Evolutionary conservation across 1,284 basidiomycete genomes (phyloP).

Genomic region (Rhodofomes roseus): DNA sequence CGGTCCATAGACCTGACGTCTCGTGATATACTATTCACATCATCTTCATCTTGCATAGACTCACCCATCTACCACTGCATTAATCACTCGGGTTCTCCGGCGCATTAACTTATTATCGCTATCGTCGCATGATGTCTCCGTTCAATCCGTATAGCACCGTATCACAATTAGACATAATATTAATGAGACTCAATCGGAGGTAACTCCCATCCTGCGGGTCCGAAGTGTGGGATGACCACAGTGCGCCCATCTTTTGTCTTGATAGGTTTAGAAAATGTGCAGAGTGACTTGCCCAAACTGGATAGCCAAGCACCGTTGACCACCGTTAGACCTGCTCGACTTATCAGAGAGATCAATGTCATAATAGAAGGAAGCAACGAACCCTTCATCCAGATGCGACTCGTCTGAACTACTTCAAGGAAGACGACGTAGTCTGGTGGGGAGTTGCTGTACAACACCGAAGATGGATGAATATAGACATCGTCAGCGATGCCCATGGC

Average conservation of each 20-base stretch:
- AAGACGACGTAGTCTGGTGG: constrained; percentile 91
- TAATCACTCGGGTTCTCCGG: background rate
- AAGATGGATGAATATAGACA: constrained; percentile 92
- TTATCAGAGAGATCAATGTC: constrained; percentile 11
- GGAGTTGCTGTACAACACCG: constrained; percentile 62
- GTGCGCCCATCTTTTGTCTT: constrained; percentile 62
- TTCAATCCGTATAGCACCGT: background rate
- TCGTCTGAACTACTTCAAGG: constrained; percentile 77
- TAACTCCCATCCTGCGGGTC: constrained; percentile 80
- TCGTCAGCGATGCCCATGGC: constrained; percentile 83
- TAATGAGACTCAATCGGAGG: constrained; percentile 62
- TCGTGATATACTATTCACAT: background rate
- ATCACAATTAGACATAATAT: background rate
- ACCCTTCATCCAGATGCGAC: constrained; percentile 83
- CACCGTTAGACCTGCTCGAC: constrained; percentile 66
- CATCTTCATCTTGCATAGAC: background rate
- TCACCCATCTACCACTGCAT: constrained; percentile 1
- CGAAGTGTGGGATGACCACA: constrained; percentile 81
- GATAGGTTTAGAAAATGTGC: constrained; percentile 85
- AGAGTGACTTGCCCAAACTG: constrained; percentile 76
- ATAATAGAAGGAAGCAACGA: background rate
- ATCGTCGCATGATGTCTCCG: background rate
- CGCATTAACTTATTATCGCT: background rate
- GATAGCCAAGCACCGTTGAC: constrained; percentile 91
- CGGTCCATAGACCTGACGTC: background rate